phyloP scores from a whole-genome alignment of 2,329 filamentous ascomycete genomes.

The Seiridium cupressi region DNA sequence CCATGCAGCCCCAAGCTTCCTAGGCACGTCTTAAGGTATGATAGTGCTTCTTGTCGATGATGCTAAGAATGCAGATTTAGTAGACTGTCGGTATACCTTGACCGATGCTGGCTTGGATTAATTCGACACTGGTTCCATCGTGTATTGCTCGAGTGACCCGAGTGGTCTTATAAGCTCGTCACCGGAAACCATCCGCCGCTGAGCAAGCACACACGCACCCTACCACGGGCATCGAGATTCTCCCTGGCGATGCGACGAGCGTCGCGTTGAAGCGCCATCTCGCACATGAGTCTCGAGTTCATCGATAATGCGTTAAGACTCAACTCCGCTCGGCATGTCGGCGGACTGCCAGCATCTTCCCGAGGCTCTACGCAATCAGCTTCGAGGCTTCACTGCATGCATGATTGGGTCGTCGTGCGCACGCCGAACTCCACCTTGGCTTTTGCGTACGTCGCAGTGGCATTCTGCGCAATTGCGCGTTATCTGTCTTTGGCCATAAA shows the following conservation, averaged over 20 bases:
- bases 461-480: conserved; percentile 1
- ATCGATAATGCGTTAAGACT: background rate
- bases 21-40: too few relatives aligned
- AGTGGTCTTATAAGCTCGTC: too few relatives aligned
- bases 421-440: background rate
- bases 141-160: too few relatives aligned
- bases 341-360: background rate
- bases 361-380: conserved; percentile 7
- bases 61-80: too few relatives aligned
- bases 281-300: background rate
- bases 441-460: conserved; percentile 1
- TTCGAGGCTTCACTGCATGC: conserved; percentile 6
- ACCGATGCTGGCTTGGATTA: too few relatives aligned
- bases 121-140: too few relatives aligned
- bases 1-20: too few relatives aligned
- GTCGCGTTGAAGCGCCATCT: background rate
- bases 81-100: too few relatives aligned
- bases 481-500: background rate
- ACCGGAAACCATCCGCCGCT: background rate
- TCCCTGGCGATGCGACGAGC: background rate
- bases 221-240: background rate
- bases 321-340: background rate
- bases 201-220: background rate
- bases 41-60: too few relatives aligned
- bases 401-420: conserved; percentile 6